Base-by-base conservation (phyloP, 352 stramenopile genomes). In the Globisporangium rhizosaccharum region DNA sequence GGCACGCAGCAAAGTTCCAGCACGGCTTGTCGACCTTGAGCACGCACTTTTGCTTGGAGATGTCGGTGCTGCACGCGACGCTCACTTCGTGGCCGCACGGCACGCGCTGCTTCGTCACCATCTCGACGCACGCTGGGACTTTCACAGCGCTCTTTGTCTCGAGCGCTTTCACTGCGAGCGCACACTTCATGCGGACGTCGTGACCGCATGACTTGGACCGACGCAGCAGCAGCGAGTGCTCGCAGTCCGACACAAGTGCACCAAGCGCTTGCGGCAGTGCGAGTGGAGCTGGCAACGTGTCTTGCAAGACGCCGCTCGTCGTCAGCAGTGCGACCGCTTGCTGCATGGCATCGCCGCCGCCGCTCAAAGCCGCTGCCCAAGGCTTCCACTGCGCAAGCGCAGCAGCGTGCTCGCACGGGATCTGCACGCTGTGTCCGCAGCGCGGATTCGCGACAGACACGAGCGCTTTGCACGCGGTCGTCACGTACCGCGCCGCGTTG, bases 1-100 rank as follows among this genome's bases (percentile, higher is more conserved):
- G 53, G 56, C 82, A 92, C 6, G 50, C 36, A 0, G 17, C 37
- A 36, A 71, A 66, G 60, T 92, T 92, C 79, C 79, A 90, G 56
- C 82, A 92, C n/a, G 57, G 60, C 26, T 71, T 80, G 9, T 71
- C 66, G 3, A 83, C 68, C 12, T 53, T 62, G 26, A 75, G 51
- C 17, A 70, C 67, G 53, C 75, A 90, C 2, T 44, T 53, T 7
- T 72, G 60, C 12, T 28, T 70, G 3, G 62, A 28, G 20, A 76
- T 53, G 1, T 82, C 62, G 33, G 88, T 76, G 1, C 74, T 65
- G 41, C 82, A 92, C 4, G 49, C 4, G 9, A 14, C 25, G 30
- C n/a, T n/a, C 14, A 45, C 39, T n/a, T 82, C 64, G 30, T 91
- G 81, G 0, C 75, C 70, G 44, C 81, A 91, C 2, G 49, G 28